Evolutionary conservation across 805 yeast species (phyloP).

Genomic region (Candida insectalens): DNA sequence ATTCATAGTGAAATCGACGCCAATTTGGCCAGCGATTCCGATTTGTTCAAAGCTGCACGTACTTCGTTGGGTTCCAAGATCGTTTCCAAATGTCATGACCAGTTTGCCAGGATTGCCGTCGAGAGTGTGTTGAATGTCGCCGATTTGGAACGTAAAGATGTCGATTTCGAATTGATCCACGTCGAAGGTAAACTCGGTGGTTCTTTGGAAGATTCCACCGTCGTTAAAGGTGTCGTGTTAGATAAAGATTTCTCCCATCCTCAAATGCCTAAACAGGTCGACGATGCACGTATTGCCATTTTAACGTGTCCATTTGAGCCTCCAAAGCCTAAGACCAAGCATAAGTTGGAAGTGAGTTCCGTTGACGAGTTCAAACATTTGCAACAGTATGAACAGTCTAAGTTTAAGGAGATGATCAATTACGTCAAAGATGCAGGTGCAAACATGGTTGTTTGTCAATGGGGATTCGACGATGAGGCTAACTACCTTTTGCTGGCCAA

Average conservation of each 20-base stretch:
- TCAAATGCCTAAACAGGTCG: slow-evolving; percentile 83
- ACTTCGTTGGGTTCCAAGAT: slow-evolving; percentile 94
- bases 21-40: slow-evolving; percentile 28
- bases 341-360: slow-evolving; percentile 85
- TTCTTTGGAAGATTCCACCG: slow-evolving; percentile 70
- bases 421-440: slow-evolving; percentile 86
- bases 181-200: slow-evolving; percentile 97
- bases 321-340: slow-evolving; percentile 98
- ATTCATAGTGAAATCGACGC: slow-evolving; percentile 22
- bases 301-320: slow-evolving; percentile 99
- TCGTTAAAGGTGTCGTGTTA: slow-evolving; percentile 84
- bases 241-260: slow-evolving; percentile 98
- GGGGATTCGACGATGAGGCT: slow-evolving; percentile 99
- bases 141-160: slow-evolving; percentile 86
- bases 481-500: slow-evolving; percentile 84
- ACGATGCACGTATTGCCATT: slow-evolving; percentile 83
- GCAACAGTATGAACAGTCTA: slow-evolving; percentile 86
- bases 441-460: slow-evolving; percentile 93
- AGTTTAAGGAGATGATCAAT: slow-evolving; percentile 84
- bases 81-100: slow-evolving; percentile 87
- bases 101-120: slow-evolving; percentile 94
- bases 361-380: slow-evolving; percentile 89
- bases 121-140: slow-evolving; percentile 91
- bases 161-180: slow-evolving; percentile 92
- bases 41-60: slow-evolving; percentile 82